Conservation (phyloP, 2,329 filamentous ascomycete genomes). For the Tolypocladium endophyticum region DNA sequence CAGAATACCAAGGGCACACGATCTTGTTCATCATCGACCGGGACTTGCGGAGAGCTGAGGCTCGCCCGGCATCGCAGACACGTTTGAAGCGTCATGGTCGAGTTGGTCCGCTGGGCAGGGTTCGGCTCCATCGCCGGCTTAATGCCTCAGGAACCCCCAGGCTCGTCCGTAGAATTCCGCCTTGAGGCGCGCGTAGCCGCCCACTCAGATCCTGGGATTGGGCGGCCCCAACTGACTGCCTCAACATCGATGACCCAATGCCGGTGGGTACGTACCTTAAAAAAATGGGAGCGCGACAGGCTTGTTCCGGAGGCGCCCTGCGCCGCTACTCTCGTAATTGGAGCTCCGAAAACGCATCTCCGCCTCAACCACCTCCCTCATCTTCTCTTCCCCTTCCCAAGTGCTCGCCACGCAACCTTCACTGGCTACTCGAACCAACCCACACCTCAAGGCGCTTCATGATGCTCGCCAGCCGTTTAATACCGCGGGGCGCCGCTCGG, state of each 20-base stretch:
- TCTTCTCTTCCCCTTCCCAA: constrained; percentile 3
- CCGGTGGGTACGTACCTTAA: not conserved
- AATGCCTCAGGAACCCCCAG: constrained; percentile 2
- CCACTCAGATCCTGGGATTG: not conserved
- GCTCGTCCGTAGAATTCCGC: constrained; percentile 7
- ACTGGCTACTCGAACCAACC: constrained; percentile 15
- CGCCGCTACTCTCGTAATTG: not conserved
- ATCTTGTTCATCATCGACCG: not conserved
- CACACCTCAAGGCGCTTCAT: constrained; percentile 18
- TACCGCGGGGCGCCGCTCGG: constrained; percentile 46
- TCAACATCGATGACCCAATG: not conserved
- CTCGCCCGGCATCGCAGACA: not conserved
- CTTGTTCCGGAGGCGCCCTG: not conserved
- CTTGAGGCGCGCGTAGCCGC: constrained; percentile 8
- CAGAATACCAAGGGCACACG: not conserved
- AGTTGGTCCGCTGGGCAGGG: too few species aligned
- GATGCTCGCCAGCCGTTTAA: constrained; percentile 53
- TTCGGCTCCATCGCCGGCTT: not conserved
- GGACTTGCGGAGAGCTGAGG: not conserved
- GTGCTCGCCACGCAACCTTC: constrained; percentile 2
- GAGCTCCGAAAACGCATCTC: constrained; percentile 6
- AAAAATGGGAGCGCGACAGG: not conserved
- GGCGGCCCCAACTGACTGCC: not conserved
- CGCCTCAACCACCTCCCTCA: constrained; percentile 1
- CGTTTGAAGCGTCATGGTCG: not conserved